A percentile compares a stretch with the other conserved stretches of the same genome.
phyloP scores from a whole-genome alignment of 805 yeast species.

The Sugiyamaella boreocaroliniensis region DNA sequence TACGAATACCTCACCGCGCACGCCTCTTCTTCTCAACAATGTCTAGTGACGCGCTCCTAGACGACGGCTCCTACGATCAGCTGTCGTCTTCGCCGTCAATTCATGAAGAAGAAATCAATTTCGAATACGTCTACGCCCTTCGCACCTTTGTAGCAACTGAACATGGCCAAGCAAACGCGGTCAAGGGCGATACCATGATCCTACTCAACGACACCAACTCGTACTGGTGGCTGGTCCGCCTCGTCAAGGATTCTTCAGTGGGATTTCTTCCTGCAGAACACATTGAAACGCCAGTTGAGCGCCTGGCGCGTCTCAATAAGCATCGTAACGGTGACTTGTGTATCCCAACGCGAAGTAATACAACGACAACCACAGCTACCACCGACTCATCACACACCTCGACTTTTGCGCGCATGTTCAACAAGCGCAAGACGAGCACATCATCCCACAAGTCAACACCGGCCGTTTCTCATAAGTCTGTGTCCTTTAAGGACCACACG shows the following conservation, averaged over 20 bases:
- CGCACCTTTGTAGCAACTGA: conserved; percentile 89
- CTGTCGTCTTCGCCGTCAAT: conserved; percentile 65
- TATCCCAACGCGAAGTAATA: conserved; percentile 3
- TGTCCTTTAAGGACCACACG: conserved; percentile 15
- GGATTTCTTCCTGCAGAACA: conserved; percentile 98
- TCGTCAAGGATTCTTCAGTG: conserved; percentile 53
- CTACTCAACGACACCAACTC: conserved; percentile 82
- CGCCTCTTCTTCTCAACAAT: background rate
- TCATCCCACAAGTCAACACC: background rate
- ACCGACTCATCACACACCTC: background rate
- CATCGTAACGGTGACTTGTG: conserved; percentile 71
- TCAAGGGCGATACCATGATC: conserved; percentile 74
- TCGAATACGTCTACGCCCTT: conserved; percentile 75
- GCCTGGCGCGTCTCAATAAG: conserved; percentile 86
- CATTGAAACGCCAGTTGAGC: conserved; percentile 82
- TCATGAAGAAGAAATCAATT: conserved; percentile 57
- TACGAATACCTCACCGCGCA: background rate
- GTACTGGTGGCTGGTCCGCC: conserved; percentile 91
- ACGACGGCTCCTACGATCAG: conserved; percentile 28
- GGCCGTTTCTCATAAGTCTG: conserved; percentile 11
- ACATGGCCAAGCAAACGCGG: conserved; percentile 78
- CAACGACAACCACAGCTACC: background rate
- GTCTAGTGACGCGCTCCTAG: conserved; percentile 2
- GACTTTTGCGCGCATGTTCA: conserved; percentile 14
- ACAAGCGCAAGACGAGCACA: conserved; percentile 9